These are phyloP conservation scores for Plectosphaerella cucumerina DNA, from an alignment of 2,329 filamentous ascomycete genomes.

Conservation along the genomic window DNA sequence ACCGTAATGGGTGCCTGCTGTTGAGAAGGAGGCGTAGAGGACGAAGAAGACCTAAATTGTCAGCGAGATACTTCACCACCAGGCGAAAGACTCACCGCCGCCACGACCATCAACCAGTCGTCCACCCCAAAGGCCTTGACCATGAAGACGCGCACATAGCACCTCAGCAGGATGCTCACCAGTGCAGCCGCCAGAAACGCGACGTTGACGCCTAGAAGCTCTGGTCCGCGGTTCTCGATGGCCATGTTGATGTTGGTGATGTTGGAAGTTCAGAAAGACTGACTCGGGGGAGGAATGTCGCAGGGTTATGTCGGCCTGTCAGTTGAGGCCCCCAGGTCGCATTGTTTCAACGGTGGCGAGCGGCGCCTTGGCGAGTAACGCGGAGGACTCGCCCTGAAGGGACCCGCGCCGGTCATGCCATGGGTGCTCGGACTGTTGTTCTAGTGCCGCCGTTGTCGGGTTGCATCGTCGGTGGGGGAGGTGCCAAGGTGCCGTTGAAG, in stretches of 20 bases:
- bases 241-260: background rate
- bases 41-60: constrained; percentile 24
- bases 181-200: constrained; percentile 21
- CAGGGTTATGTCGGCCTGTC: no score
- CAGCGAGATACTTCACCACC: background rate
- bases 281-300: no score
- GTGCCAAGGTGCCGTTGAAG: no score
- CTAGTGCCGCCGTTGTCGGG: no score
- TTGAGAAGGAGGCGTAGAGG: constrained; percentile 26
- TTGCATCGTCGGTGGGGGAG: no score
- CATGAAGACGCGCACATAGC: constrained; percentile 27
- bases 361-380: no score
- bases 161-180: constrained; percentile 23
- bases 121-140: constrained; percentile 34
- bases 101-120: constrained; percentile 32
- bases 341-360: no score
- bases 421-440: no score
- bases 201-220: constrained; percentile 27
- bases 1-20: constrained; percentile 31
- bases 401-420: no score
- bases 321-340: no score
- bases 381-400: no score
- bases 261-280: no score
- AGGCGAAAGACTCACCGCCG: constrained; percentile 20
- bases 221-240: constrained; percentile 25